These are phyloP conservation scores for Penicillium ochrochloron DNA, from an alignment of 495 filamentous ascomycete species.

Conservation along the genomic window DNA sequence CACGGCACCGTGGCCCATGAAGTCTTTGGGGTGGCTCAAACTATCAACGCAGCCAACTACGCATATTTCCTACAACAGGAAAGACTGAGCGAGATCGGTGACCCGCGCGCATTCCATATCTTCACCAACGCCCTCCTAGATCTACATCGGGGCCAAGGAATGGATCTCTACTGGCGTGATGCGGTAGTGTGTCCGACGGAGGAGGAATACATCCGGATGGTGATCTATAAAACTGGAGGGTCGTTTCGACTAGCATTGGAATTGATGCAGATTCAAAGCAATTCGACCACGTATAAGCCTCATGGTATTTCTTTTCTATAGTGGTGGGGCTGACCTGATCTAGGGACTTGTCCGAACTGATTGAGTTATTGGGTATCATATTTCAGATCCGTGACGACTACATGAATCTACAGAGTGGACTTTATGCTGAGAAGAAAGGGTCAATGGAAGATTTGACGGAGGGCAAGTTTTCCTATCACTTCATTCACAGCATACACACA, in stretches of 20 bases:
- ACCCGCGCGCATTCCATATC: background rate
- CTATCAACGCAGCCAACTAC: background rate
- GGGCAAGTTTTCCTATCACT: constrained; percentile 85
- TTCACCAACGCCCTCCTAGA: background rate
- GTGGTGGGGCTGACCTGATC: background rate
- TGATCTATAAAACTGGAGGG: background rate
- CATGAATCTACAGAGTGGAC: background rate
- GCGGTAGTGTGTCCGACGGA: background rate
- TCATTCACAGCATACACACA: constrained; percentile 28
- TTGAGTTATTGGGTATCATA: background rate
- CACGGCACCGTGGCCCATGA: background rate
- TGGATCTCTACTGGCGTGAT: constrained; percentile 7
- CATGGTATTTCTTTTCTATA: no score
- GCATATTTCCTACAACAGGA: background rate
- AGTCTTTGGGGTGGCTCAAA: background rate
- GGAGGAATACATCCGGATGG: constrained; percentile 4
- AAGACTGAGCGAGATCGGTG: background rate
- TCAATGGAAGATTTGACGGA: constrained; percentile 87
- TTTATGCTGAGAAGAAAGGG: constrained; percentile 79
- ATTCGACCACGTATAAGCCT: background rate
- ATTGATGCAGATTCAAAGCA: constrained; percentile 1
- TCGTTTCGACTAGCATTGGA: background rate
- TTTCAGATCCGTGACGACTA: constrained; percentile 18
- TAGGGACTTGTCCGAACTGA: constrained; percentile 7
- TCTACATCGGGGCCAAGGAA: constrained; percentile 5